These are phyloP conservation scores for Spirogloea muscicola DNA, from an alignment of 139 green algal genomes.

Conservation along the genomic window DNA sequence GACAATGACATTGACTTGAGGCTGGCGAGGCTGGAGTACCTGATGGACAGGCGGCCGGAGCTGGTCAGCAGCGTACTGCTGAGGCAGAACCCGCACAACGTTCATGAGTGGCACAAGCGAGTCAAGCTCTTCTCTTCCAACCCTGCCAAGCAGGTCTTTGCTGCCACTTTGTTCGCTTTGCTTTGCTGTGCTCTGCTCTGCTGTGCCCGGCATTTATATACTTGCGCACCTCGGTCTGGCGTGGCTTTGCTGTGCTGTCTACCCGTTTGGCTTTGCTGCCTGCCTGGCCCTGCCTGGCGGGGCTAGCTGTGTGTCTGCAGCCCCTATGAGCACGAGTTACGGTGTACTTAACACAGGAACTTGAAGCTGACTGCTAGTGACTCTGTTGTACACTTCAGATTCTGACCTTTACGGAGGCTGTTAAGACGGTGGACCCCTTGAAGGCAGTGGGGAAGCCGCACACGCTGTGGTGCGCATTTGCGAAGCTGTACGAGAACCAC, in stretches of 20 bases:
- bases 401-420: conserved; percentile 86
- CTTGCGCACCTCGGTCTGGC: no score
- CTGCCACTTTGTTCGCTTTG: no score
- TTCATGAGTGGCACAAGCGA: conserved; percentile 91
- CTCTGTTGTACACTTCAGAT: no score
- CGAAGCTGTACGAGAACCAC: conserved; percentile 95
- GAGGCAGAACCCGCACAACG: conserved; percentile 96
- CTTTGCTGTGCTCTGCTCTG: background rate
- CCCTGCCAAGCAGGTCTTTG: conserved; percentile 69
- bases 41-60: conserved; percentile 70
- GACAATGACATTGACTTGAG: conserved; percentile 83
- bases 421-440: conserved; percentile 82
- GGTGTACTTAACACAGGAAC: no score
- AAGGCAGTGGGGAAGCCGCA: conserved; percentile 46
- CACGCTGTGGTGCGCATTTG: conserved; percentile 86
- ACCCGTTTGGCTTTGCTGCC: no score
- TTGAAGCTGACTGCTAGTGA: no score
- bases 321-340: no score
- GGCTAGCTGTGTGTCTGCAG: no score
- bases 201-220: no score
- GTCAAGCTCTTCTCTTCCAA: conserved; percentile 87
- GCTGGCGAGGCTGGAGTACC: conserved; percentile 83
- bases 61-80: conserved; percentile 76
- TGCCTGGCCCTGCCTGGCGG: no score
- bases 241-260: no score